Evolutionary conservation across 1,139 yeast species (phyloP).

Genomic region (Geotrichum aggregatum): DNA sequence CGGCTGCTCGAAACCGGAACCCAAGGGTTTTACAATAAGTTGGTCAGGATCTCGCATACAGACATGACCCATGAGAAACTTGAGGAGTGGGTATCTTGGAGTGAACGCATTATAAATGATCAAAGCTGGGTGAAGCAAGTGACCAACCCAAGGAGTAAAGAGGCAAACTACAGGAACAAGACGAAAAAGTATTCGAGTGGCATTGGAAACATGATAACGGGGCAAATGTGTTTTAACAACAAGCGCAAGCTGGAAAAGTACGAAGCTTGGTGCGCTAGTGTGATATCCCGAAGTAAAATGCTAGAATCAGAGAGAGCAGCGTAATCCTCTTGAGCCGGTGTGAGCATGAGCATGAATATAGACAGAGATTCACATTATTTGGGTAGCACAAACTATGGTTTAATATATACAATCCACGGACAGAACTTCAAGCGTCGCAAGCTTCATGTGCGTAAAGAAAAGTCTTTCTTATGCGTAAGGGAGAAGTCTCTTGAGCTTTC

Average conservation of each 20-base stretch:
- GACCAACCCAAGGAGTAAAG: slow-evolving; percentile 27
- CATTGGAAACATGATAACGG: slow-evolving; percentile 31
- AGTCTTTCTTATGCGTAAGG: slow-evolving; percentile 32
- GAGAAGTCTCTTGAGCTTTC: slow-evolving; percentile 49
- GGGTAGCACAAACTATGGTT: not conserved
- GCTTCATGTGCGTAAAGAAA: not conserved
- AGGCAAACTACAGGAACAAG: slow-evolving; percentile 24
- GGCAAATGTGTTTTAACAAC: slow-evolving; percentile 24
- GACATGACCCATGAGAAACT: slow-evolving; percentile 23
- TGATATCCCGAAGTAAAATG: not conserved
- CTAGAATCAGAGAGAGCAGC: not conserved
- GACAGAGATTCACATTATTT: not conserved
- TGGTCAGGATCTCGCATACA: slow-evolving; percentile 7
- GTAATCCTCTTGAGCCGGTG: too few species aligned
- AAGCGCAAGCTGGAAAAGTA: slow-evolving; percentile 25
- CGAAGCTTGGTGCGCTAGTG: slow-evolving; percentile 25
- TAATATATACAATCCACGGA: not conserved
- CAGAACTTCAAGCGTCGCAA: not conserved
- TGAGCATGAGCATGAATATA: not conserved
- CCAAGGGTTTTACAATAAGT: slow-evolving; percentile 18
- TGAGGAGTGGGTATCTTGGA: slow-evolving; percentile 38
- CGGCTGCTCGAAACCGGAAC: slow-evolving; percentile 23
- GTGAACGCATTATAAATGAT: slow-evolving; percentile 36
- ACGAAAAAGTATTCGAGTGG: slow-evolving; percentile 29
- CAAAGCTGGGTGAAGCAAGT: slow-evolving; percentile 38